Conservation (phyloP, 352 stramenopile species). For the Globisporangium radiosum region DNA sequence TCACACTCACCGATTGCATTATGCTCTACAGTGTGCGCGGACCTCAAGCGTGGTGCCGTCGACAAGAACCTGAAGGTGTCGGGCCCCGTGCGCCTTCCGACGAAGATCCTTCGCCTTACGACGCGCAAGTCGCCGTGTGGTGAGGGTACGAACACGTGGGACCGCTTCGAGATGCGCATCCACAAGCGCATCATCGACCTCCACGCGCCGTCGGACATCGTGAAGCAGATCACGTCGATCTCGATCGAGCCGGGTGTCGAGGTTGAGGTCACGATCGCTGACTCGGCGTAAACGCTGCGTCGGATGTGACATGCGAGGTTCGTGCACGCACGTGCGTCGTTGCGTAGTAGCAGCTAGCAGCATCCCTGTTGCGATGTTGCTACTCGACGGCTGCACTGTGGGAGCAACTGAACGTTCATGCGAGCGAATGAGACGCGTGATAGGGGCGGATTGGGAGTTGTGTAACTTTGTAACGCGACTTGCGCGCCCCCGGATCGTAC, state of each 20-base stretch:
- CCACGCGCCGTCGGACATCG: constrained; percentile 96
- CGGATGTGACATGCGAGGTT: no score
- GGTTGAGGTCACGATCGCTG: constrained; percentile 97
- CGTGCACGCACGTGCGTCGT: background rate
- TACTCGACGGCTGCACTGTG: no score
- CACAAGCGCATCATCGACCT: constrained; percentile 99
- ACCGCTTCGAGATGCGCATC: constrained; percentile 99
- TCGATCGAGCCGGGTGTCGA: constrained; percentile 98
- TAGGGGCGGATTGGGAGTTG: background rate
- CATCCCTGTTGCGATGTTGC: background rate
- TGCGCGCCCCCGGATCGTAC: background rate
- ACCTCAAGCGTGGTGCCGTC: constrained; percentile 97
- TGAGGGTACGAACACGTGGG: constrained; percentile 99
- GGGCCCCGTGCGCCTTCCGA: constrained; percentile 97
- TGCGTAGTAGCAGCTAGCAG: background rate
- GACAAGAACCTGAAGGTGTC: constrained; percentile 98
- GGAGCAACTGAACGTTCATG: background rate
- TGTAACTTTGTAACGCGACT: constrained; percentile 2
- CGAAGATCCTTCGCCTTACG: constrained; percentile 97
- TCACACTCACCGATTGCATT: background rate
- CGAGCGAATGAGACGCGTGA: background rate
- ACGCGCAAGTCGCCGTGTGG: constrained; percentile 98
- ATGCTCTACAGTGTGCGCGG: constrained; percentile 84
- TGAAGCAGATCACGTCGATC: constrained; percentile 99
- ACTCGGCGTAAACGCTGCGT: constrained; percentile 68